These are phyloP conservation scores for Pseudocercospora fuligena DNA, from an alignment of 2,329 filamentous ascomycete genomes.

Conservation along the genomic window DNA sequence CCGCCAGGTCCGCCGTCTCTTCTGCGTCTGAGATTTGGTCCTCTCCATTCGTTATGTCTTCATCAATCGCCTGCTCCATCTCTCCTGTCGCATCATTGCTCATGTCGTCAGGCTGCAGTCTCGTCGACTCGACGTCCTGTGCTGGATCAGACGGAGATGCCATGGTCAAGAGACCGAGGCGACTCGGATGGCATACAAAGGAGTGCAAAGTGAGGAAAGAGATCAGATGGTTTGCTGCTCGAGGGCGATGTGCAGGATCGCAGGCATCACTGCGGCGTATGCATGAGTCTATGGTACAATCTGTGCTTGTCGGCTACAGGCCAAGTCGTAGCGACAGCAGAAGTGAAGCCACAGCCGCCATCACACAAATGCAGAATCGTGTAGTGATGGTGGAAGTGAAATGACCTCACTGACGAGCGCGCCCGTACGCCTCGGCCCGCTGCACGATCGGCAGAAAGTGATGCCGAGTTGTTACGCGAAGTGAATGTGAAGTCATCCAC, in stretches of 20 bases:
- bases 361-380: not conserved
- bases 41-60: not conserved
- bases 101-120: not conserved
- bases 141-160: not conserved
- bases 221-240: not conserved
- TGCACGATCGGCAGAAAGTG: not conserved
- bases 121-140: not conserved
- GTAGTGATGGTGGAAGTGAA: not conserved
- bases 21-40: constrained; percentile 24
- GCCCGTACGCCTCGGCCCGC: constrained; percentile 1
- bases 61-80: not conserved
- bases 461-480: constrained; percentile 8
- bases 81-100: not conserved
- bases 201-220: not conserved
- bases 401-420: not conserved
- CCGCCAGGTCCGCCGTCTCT: constrained; percentile 48
- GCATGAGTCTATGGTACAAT: not conserved
- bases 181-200: not conserved
- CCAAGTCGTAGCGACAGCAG: not conserved
- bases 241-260: not conserved
- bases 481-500: constrained; percentile 16
- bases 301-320: not conserved
- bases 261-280: constrained; percentile 8
- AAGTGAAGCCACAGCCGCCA: not conserved
- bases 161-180: not conserved